phyloP scores from a whole-genome alignment of 176 grass and related monocot genomes.

The Tuctoria greenei region DNA sequence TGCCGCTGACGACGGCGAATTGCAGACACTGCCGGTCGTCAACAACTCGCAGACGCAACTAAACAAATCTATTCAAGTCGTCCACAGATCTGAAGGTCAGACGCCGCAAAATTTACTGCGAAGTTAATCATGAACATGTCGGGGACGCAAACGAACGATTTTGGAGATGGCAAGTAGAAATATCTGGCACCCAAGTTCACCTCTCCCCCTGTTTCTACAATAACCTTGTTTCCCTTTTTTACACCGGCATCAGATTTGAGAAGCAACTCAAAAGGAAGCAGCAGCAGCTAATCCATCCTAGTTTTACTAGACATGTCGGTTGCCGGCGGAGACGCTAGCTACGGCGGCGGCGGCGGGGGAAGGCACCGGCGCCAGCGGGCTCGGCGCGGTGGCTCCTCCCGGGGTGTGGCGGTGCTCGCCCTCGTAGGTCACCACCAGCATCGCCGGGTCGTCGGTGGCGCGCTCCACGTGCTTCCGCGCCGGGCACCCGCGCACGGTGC shows the following conservation, averaged over 20 bases:
- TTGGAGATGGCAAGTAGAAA: neutral
- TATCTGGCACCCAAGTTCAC: conserved; percentile 1
- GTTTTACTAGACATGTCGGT: conserved; percentile 32
- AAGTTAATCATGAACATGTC: neutral
- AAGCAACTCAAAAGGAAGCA: neutral
- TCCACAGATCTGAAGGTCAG: neutral
- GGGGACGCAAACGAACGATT: neutral
- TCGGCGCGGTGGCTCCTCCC: neutral
- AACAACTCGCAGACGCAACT: neutral
- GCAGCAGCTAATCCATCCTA: neutral
- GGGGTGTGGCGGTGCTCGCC: conserved; percentile 82
- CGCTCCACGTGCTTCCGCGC: conserved; percentile 96
- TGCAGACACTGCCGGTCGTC: neutral
- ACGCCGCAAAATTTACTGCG: neutral
- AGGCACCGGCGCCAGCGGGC: neutral
- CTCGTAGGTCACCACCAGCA: conserved; percentile 96
- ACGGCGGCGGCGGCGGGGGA: neutral
- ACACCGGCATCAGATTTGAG: conserved; percentile 36
- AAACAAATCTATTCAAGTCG: neutral
- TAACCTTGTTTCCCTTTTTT: conserved; percentile 46
- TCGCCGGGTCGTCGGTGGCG: conserved; percentile 84
- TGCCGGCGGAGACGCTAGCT: conserved; percentile 35
- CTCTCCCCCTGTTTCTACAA: conserved; percentile 43
- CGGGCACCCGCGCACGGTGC: conserved; percentile 73
- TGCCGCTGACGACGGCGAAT: neutral